Base-by-base conservation (phyloP, 306 rosid genomes). In the Lagenaria siceraria region DNA sequence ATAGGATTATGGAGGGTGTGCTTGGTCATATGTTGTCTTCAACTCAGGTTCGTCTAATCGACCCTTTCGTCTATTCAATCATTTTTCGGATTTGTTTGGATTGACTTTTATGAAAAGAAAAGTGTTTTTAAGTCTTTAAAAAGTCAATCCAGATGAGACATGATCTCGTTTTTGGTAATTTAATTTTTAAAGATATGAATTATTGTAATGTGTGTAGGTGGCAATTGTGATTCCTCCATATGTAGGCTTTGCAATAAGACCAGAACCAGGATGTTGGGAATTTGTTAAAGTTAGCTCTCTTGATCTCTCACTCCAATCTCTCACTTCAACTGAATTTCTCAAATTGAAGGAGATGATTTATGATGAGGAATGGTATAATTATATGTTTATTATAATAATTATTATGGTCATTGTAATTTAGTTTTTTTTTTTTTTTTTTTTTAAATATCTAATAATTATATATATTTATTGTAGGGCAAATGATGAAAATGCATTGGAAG, bases 221-320 rank as follows among this genome's bases (percentile, higher is more conserved):
- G 98, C 98, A n/a, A 83, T 87, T 58, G 96, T 85, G 10, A 21
- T 77, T 72, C 96, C 98, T 77, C 98, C 98, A 49, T 65, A 85
- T 87, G 87, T 93, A 76, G 91, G 92, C 21, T 93, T 93, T 84
- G 87, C 90, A 48, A 54, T 93, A 65, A 87, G 98, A 87, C 92
- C 89, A 71, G 82, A 80, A 80, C 98, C 98, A 35, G 98, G 98
- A 38, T 81, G 84, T 55, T 93, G 97, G 97, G 98, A 93, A 81
- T 88, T 64, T 80, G 92, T 81, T 21, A 81, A 86, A 80, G 97
- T 93, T 21, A 84, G 68, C 60, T 78, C 90, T 65, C 86, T 88
- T 25, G 92, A 93, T 79, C 92, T 93, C 48, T 82, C 92, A 46
- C 92, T 88, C 77, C 87, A 84, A 81, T 48, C 74, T 65, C 86